phyloP scores from a whole-genome alignment of 73 alveolate genomes.

The Tetrahymena elliotti region DNA sequence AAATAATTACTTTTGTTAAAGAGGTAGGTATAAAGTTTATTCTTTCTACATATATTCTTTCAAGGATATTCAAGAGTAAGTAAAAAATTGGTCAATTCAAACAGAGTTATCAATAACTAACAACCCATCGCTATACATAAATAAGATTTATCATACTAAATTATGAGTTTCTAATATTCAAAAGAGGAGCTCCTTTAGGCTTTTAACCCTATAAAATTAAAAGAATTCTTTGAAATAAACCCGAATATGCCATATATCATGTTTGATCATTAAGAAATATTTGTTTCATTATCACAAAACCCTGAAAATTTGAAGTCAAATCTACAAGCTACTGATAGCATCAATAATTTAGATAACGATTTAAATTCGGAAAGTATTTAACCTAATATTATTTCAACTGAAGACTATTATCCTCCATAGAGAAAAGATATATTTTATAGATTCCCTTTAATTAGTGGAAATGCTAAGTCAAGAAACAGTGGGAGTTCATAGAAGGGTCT shows the following conservation, averaged over 20 bases:
- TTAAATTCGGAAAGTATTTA: not conserved
- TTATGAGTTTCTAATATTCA: not conserved
- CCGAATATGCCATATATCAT: not conserved
- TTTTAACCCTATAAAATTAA: not conserved
- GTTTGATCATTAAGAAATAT: not conserved
- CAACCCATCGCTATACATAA: not conserved
- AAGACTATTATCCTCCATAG: not conserved
- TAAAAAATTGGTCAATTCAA: not conserved
- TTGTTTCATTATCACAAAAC: not conserved
- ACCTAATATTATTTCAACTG: not conserved
- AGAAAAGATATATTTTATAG: not conserved
- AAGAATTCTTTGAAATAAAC: not conserved
- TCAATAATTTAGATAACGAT: not conserved
- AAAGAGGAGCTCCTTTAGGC: not conserved
- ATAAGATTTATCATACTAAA: not conserved
- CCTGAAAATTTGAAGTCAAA: not conserved
- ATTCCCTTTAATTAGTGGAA: not conserved
- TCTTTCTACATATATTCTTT: not conserved
- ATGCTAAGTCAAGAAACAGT: not conserved
- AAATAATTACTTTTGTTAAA: not conserved
- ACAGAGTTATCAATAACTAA: not conserved
- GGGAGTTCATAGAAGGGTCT: not conserved
- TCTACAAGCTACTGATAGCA: not conserved
- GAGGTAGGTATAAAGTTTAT: not conserved
- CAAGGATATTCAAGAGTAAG: not conserved